A percentile compares a stretch with the other conserved stretches of the same genome.
phyloP scores from a whole-genome alignment of 140 eudicot species.

The Anethum foeniculum region DNA sequence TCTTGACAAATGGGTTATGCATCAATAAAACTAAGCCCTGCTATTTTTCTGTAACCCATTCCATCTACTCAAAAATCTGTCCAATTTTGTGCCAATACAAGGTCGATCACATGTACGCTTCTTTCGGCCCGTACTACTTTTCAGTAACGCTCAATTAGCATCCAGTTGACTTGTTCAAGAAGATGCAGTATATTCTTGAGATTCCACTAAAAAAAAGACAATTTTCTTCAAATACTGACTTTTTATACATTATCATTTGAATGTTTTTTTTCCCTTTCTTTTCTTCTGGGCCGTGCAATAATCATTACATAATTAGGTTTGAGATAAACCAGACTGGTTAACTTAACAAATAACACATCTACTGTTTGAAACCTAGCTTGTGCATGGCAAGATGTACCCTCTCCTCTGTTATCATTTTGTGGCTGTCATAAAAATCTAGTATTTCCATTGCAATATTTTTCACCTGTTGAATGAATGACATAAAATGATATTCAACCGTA shows the following conservation, averaged over 20 bases:
- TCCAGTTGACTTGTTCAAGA: too few species aligned
- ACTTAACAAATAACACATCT: slow-evolving; percentile 7
- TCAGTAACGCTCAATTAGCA: background rate
- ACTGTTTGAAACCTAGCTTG: slow-evolving; percentile 50
- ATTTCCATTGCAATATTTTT: slow-evolving; percentile 92
- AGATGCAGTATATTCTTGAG: background rate
- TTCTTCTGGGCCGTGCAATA: background rate
- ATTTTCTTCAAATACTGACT: background rate
- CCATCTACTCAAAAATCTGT: too few species aligned
- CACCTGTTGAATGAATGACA: slow-evolving; percentile 42
- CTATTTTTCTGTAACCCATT: too few species aligned
- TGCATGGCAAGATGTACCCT: slow-evolving; percentile 64
- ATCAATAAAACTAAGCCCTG: too few species aligned
- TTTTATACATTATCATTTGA: background rate
- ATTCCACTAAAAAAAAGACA: background rate
- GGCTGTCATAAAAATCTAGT: slow-evolving; percentile 84
- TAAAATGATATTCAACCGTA: background rate
- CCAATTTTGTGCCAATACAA: background rate
- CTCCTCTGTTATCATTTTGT: slow-evolving; percentile 66
- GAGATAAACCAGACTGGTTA: background rate
- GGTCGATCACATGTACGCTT: background rate
- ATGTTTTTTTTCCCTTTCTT: background rate
- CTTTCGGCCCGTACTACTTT: background rate
- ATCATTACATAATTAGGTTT: background rate
- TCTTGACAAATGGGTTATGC: too few species aligned